Base-by-base conservation (phyloP, 192 early-diverging fungal genomes). In the Oehlia diaphana region DNA sequence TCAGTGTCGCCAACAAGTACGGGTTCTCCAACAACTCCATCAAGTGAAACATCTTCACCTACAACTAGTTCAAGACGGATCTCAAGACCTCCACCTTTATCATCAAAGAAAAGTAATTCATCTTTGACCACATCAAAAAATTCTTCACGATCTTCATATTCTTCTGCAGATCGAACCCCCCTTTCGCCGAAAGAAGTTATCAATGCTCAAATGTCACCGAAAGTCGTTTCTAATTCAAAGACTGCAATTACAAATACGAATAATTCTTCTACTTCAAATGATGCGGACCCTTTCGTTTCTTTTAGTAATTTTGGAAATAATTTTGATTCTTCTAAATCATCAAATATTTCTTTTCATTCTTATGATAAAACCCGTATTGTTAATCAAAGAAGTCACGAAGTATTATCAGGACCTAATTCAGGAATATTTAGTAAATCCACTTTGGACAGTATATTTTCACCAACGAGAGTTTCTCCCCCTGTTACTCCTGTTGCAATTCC, bases 381-480 rank as follows among this genome's bases (percentile, higher is more conserved):
- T n/a, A 71, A 42, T 47, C 35, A 39, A 14, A 13, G 49, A 31
- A 73, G 6, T 58, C 14, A 50, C 6, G 37, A 58, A 31, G 26
- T 47, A 73, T 61, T 49, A 9, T 21, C 44, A 37, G 42, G 71
- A 72, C 42, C 49, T 9, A 28, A 61, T 61, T 31, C 75, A 5
- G 62, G 63, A n/a, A 39, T 76, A 26, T 76, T 64, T 63, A 76
- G 62, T 47, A 37, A 42, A 42, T 65, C 39, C 10, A 65, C 31
- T 8, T 44, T 64, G 16, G 75, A 76, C 19, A 76, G 75, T 76
- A 76, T 76, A 64, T 76, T 76, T 47, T 76, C 75, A 13, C 75
- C 75, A 64, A 76, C 75, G 1, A 76, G 75, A 47, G 26, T 35
- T 35, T 64, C 75, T 1, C 63, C 75, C 13, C 75, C 75, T 9